These are phyloP conservation scores for Colletotrichum paranaense DNA, from an alignment of 2,329 filamentous ascomycete species.

Conservation along the genomic window DNA sequence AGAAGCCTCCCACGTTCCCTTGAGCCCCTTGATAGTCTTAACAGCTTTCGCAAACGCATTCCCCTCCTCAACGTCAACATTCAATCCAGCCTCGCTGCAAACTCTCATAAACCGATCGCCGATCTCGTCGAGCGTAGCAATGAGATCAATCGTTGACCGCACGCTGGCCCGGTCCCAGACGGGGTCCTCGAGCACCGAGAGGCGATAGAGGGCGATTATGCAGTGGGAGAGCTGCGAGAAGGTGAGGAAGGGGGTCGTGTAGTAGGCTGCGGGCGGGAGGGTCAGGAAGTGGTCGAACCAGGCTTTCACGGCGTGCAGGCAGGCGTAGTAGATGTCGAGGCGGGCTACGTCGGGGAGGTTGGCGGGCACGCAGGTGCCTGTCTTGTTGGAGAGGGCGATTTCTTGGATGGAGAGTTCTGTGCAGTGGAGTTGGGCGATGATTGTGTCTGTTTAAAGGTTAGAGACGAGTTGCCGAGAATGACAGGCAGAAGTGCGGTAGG, in stretches of 20 bases:
- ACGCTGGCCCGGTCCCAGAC: conserved; percentile 50
- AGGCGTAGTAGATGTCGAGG: conserved; percentile 43
- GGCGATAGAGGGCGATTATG: conserved; percentile 45
- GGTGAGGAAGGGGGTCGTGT: conserved; percentile 47
- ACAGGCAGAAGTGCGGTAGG: too few relatives aligned
- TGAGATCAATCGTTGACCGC: conserved; percentile 46
- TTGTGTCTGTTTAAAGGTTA: conserved; percentile 41
- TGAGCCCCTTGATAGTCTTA: conserved; percentile 50
- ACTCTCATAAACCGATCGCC: conserved; percentile 26
- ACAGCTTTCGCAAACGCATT: conserved; percentile 46
- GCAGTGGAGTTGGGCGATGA: conserved; percentile 48
- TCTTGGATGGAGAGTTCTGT: conserved; percentile 53
- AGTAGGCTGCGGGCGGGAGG: conserved; percentile 41
- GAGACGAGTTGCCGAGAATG: not conserved
- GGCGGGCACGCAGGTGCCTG: conserved; percentile 26
- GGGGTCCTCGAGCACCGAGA: conserved; percentile 49
- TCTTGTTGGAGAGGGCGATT: conserved; percentile 38
- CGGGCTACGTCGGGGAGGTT: conserved; percentile 39
- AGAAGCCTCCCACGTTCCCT: conserved; percentile 49
- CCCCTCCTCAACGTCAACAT: conserved; percentile 41
- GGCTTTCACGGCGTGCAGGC: conserved; percentile 42
- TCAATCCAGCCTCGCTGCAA: conserved; percentile 7
- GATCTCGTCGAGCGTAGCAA: conserved; percentile 43
- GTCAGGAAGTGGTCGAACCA: conserved; percentile 47
- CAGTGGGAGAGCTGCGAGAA: conserved; percentile 49